Evolutionary conservation across 1,284 basidiomycete species (phyloP).

Genomic region (Chondrostereum purpureum): DNA sequence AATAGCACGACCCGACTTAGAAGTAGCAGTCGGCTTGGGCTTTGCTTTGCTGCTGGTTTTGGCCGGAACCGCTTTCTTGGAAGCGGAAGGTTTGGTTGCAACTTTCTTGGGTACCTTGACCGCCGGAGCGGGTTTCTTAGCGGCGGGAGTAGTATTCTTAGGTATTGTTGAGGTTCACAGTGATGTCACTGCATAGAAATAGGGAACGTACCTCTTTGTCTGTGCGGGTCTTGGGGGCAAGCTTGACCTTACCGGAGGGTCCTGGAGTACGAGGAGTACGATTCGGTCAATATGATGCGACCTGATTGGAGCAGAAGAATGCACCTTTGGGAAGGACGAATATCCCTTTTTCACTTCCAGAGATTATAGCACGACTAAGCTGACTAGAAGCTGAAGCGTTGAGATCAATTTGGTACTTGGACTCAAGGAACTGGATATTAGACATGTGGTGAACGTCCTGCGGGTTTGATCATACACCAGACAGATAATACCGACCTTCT

Average conservation of each 20-base stretch:
- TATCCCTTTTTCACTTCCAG: conserved; percentile 58
- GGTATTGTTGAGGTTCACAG: conserved; percentile 5
- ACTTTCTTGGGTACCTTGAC: conserved; percentile 18
- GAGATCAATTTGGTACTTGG: conserved; percentile 57
- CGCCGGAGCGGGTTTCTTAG: conserved; percentile 27
- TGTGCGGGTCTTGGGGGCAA: conserved; percentile 46
- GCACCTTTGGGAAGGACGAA: conserved; percentile 68
- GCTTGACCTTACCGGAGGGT: conserved; percentile 71
- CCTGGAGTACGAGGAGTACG: conserved; percentile 48
- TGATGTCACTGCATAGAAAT: too few species aligned
- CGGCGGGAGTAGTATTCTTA: conserved; percentile 32
- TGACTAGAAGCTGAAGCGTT: conserved; percentile 56
- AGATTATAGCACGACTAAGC: conserved; percentile 65
- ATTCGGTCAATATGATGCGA: conserved; percentile 13
- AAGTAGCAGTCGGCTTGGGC: conserved; percentile 13
- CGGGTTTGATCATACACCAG: too few species aligned
- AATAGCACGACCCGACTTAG: conserved; percentile 23
- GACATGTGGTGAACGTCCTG: conserved; percentile 11
- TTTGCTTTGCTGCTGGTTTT: conserved; percentile 24
- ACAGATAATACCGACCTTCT: conserved; percentile 52
- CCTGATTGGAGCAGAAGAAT: conserved; percentile 16
- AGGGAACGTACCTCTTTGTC: conserved; percentile 77
- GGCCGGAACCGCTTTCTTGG: conserved; percentile 19
- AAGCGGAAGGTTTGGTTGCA: conserved; percentile 17
- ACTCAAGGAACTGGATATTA: conserved; percentile 51